Conservation (phyloP, 805 yeast species). For the Sugiyamaella floridensis region DNA sequence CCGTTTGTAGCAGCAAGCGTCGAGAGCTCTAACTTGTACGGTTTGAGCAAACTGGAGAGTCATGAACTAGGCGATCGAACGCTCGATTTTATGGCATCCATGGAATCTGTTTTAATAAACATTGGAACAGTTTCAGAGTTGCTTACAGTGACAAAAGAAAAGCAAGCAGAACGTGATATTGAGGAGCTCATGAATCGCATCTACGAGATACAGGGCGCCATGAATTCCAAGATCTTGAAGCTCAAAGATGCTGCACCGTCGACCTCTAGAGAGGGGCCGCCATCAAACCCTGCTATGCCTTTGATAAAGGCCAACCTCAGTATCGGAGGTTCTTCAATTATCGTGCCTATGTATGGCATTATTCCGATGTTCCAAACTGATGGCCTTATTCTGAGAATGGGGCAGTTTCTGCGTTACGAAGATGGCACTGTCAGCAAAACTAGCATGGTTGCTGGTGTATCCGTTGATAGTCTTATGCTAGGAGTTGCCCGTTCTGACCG, state of each 20-base stretch:
- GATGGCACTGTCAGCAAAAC: neutral
- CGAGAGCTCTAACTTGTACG: neutral
- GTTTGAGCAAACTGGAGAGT: neutral
- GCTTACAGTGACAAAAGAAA: neutral
- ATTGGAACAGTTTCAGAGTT: neutral
- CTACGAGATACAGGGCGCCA: neutral
- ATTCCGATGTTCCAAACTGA: neutral
- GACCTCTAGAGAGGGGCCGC: neutral
- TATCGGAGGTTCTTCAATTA: neutral
- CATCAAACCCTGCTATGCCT: neutral
- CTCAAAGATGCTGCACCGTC: neutral
- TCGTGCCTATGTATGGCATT: constrained; percentile 1
- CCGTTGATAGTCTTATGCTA: neutral
- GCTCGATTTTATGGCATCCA: neutral
- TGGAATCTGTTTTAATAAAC: neutral
- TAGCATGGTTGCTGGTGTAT: neutral
- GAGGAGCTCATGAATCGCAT: neutral
- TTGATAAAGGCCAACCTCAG: neutral
- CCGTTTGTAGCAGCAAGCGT: neutral
- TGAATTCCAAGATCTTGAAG: neutral
- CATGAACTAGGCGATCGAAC: neutral
- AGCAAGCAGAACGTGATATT: neutral
- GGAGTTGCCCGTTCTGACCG: neutral
- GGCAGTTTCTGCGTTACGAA: constrained; percentile 1
- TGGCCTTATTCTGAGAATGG: neutral